Evolutionary conservation across 2,329 filamentous ascomycete species (phyloP).

Genomic region (Ascochyta viciae-villosae): DNA sequence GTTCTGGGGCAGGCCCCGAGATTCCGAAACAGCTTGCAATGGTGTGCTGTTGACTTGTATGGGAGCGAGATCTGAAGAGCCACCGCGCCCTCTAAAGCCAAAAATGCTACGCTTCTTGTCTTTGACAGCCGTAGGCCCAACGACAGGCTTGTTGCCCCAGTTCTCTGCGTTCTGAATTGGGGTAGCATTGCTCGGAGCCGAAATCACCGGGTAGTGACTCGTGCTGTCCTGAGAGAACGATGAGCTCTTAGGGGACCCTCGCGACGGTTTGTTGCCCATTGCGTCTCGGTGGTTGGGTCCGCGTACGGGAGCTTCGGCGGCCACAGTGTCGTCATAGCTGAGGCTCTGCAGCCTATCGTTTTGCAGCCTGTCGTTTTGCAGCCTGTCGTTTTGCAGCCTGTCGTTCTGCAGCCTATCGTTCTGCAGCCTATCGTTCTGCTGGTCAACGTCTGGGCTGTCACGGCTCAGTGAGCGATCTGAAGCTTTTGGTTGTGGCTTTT

Average conservation of each 20-base stretch:
- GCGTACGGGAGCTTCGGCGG: constrained; percentile 64
- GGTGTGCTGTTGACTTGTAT: constrained; percentile 27
- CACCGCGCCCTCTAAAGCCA: constrained; percentile 68
- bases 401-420: constrained; percentile 48
- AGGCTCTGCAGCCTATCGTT: constrained; percentile 54
- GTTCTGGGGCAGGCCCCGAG: constrained; percentile 52
- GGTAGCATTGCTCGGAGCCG: constrained; percentile 81
- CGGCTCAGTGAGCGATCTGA: constrained; percentile 37
- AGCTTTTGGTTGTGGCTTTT: constrained; percentile 53
- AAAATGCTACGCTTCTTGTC: constrained; percentile 80
- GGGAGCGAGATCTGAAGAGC: constrained; percentile 69
- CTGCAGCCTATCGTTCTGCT: constrained; percentile 48
- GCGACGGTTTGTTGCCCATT: constrained; percentile 25
- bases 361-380: background rate
- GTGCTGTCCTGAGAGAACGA: constrained; percentile 40
- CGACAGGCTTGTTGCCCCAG: constrained; percentile 79
- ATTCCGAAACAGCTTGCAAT: constrained; percentile 26
- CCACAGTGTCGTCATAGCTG: constrained; percentile 64
- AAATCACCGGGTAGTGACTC: constrained; percentile 65
- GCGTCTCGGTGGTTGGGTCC: constrained; percentile 48
- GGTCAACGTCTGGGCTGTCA: constrained; percentile 50
- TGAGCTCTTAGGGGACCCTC: constrained; percentile 45
- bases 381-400: no score
- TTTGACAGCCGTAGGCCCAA: constrained; percentile 67
- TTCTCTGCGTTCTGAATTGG: constrained; percentile 82